Evolutionary conservation across 169 alveolate genomes (phyloP), one percentile per base, ranked within the genome.

Genomic region (Cryptosporidium sp.): DNA sequence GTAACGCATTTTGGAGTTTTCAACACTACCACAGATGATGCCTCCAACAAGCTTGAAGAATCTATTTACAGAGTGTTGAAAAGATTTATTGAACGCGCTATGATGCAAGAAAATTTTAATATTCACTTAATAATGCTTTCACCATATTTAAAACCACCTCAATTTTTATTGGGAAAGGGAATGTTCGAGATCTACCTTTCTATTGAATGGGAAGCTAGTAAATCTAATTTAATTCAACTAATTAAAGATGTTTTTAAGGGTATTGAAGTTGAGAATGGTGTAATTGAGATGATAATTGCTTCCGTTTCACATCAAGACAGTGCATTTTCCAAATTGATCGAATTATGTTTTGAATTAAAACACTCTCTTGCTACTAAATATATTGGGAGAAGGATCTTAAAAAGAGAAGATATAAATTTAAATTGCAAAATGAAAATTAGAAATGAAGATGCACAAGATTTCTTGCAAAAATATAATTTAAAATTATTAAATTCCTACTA

Each of bases 111-210:
- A 33, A 60, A 39, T 6, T 65, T 6, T 18, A 80, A 80, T 23
- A 23, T 44, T 39, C 75, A 80, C 2, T 18, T 80, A 48, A 80
- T 80, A 16, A 45, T 80, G 67, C 48, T 80, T 80, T 80, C 68
- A 29, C 89, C 89, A 0, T 80, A 60, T 26, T 80, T 44, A 14
- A 80, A 60, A 39, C 89, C 89, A 23, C 89, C 89, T 7, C 37
- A 80, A 26, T 4, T 29, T 26, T 31, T 80, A 26, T 39, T 80
- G 23, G 65, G 89, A 29, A 42, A 73, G 16, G 89, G 89, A 10
- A 60, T 61, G 80, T 26, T 80, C 18, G 80, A 80, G 29, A 45
- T 80, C 37, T 35, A 29, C 23, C 29, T 80, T 29, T 73, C 89
- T 29, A 80, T 80, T 60, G 75, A 60, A 48, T 80, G 89, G 89